Conservation (phyloP, 345 rosid species). For the Rhizophora apiculata region DNA sequence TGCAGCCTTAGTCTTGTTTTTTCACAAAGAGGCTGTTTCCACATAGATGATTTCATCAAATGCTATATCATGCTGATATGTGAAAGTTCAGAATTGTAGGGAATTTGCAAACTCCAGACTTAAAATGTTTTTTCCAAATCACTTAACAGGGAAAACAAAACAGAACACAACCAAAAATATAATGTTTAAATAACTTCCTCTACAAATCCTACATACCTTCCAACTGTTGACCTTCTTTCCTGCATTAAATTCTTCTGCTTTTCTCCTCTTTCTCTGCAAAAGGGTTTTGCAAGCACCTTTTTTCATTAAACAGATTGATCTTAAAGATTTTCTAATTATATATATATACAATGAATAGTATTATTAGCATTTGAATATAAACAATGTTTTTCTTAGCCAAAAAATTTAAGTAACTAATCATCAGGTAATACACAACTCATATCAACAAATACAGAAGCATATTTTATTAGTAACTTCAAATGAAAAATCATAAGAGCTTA, state of each 20-base stretch:
- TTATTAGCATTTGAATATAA: not conserved
- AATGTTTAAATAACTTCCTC: not conserved
- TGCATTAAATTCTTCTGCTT: conserved; percentile 53
- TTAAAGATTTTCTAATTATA: not conserved
- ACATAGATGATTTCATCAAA: too few relatives aligned
- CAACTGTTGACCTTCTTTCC: conserved; percentile 57
- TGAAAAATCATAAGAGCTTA: not conserved
- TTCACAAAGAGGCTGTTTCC: too few relatives aligned
- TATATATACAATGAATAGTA: not conserved
- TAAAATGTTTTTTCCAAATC: too few relatives aligned
- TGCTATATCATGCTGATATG: too few relatives aligned
- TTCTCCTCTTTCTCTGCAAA: conserved; percentile 80
- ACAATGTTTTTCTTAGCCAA: not conserved
- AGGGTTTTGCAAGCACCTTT: conserved; percentile 16
- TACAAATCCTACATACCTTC: conserved; percentile 49
- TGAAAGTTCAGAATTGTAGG: too few relatives aligned
- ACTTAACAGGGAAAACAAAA: too few relatives aligned
- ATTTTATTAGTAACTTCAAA: too few relatives aligned
- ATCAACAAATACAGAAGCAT: too few relatives aligned
- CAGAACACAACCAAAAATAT: too few relatives aligned
- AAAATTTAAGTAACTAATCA: not conserved
- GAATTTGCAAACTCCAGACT: too few relatives aligned
- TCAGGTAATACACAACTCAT: not conserved
- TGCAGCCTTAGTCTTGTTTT: too few relatives aligned
- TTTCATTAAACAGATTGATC: not conserved